Conservation (phyloP, 495 filamentous ascomycete genomes). For the Penicillium turbatum region DNA sequence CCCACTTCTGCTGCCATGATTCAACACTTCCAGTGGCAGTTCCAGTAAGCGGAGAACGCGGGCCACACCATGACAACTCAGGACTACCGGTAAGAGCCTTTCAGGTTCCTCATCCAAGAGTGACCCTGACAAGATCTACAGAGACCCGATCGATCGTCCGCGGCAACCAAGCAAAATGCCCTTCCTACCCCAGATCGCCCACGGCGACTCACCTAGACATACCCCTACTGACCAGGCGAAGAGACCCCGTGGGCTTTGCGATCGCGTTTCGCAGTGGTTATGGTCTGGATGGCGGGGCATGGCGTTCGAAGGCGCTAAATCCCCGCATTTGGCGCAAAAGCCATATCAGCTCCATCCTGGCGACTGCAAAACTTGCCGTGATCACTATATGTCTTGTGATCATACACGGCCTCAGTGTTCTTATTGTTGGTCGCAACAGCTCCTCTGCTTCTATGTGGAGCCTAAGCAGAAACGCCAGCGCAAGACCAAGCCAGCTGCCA, state of each 20-base stretch:
- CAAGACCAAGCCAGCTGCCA: background rate
- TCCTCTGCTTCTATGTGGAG: slow-evolving; percentile 38
- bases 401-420: slow-evolving; percentile 31
- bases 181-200: background rate
- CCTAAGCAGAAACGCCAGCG: background rate
- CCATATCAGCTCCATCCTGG: slow-evolving; percentile 2
- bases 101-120: background rate
- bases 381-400: slow-evolving; percentile 31
- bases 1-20: background rate
- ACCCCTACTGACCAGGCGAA: background rate
- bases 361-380: slow-evolving; percentile 34
- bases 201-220: background rate
- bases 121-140: background rate
- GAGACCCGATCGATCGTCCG: background rate
- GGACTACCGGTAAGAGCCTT: background rate
- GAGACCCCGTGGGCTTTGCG: slow-evolving; percentile 13
- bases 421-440: slow-evolving; percentile 37
- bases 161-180: background rate
- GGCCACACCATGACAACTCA: background rate
- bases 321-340: background rate
- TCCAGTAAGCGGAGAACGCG: background rate
- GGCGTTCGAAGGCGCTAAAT: slow-evolving; percentile 2
- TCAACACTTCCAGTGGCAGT: background rate
- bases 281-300: slow-evolving; percentile 19
- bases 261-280: slow-evolving; percentile 19